Evolutionary conservation across 2,329 filamentous ascomycete species (phyloP).

Genomic region (Cladorrhinum sp.): DNA sequence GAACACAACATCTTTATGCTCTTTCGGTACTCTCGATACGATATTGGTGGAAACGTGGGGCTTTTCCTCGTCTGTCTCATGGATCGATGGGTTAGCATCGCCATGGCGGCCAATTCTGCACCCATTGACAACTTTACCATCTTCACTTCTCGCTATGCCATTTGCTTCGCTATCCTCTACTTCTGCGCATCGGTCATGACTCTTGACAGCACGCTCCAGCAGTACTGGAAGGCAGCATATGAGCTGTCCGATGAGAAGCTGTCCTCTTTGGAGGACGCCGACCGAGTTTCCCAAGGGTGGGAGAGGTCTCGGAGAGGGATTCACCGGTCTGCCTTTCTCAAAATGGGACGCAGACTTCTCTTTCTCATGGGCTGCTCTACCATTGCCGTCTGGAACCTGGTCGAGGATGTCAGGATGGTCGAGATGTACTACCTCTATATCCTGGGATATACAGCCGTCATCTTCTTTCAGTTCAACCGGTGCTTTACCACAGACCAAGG

Average conservation of each 20-base stretch:
- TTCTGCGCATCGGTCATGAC: constrained; percentile 39
- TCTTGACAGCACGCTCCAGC: constrained; percentile 36
- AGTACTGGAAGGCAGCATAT: constrained; percentile 36
- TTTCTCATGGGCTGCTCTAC: constrained; percentile 34
- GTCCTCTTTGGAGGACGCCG: constrained; percentile 28
- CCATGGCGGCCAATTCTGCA: constrained; percentile 32
- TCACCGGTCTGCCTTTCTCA: constrained; percentile 30
- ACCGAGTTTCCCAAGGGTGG: constrained; percentile 25
- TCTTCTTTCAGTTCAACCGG: constrained; percentile 41
- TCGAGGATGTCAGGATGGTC: constrained; percentile 31
- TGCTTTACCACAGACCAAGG: constrained; percentile 38
- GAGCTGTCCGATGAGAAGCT: constrained; percentile 36
- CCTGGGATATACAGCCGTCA: constrained; percentile 36
- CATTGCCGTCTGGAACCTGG: constrained; percentile 36
- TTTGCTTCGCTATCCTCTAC: constrained; percentile 40
- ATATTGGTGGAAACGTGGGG: constrained; percentile 28
- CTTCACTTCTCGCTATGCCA: constrained; percentile 34
- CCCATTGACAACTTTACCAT: constrained; percentile 32
- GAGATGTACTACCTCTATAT: constrained; percentile 36
- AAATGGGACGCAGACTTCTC: constrained; percentile 32
- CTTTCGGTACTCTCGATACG: constrained; percentile 36
- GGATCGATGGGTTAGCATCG: constrained; percentile 38
- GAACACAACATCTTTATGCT: constrained; percentile 39
- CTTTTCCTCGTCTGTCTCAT: constrained; percentile 39
- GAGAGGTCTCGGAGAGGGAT: constrained; percentile 21